phyloP scores from a whole-genome alignment of 345 rosid species.

The Lepidium didymum region DNA sequence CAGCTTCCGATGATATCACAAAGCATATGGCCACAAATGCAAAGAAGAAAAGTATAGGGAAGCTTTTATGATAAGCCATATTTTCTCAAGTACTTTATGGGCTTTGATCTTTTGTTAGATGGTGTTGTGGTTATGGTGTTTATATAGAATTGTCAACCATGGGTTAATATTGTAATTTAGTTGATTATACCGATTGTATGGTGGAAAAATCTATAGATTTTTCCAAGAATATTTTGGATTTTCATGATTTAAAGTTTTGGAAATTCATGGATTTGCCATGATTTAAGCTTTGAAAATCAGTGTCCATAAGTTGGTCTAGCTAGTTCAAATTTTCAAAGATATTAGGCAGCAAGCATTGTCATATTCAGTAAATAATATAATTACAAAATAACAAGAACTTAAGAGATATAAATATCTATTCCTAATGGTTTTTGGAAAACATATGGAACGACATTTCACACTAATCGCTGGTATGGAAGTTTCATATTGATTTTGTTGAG shows the following conservation, averaged over 20 bases:
- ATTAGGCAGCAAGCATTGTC: background rate
- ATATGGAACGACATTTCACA: no score
- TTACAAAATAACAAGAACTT: background rate
- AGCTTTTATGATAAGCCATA: conserved; percentile 1
- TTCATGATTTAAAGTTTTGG: background rate
- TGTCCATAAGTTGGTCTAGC: background rate
- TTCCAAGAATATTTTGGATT: background rate
- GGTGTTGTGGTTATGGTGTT: background rate
- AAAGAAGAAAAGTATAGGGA: background rate
- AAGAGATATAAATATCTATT: no score
- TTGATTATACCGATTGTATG: background rate
- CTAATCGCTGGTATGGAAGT: no score
- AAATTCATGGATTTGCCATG: background rate
- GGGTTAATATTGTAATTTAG: background rate
- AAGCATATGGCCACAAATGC: background rate
- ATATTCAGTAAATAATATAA: background rate
- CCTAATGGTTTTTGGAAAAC: no score
- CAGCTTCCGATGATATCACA: background rate
- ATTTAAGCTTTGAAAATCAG: background rate
- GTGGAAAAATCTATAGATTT: background rate
- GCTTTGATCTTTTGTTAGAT: background rate
- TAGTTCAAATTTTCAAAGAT: background rate
- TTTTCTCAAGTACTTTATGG: background rate
- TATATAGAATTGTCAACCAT: background rate
- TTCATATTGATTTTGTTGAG: no score